Evolutionary conservation across 495 filamentous ascomycete genomes (phyloP), one percentile per base, ranked within the genome.

Genomic region (Mycothermus thermophilus): DNA sequence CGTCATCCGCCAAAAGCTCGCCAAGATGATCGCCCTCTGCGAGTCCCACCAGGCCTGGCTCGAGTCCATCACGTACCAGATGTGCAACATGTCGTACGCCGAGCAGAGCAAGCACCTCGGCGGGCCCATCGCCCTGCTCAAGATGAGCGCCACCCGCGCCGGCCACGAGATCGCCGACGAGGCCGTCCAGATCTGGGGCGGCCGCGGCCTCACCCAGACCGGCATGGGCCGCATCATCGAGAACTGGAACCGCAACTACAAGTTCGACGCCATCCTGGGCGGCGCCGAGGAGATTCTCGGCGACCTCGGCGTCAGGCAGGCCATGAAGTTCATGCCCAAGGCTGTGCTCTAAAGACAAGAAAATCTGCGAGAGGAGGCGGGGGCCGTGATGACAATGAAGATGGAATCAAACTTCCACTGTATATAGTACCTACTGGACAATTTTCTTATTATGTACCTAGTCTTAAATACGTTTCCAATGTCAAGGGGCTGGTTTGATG

Each of bases 11-110:
- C 79, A 80, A 45, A 90, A 93, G 63, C 73, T 90, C 37, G 84
- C 83, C 18, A 82, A 80, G 52, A 87, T 93, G 82, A 90, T 93
- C 40, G 74, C 79, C 11, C 72, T 81, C 26, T 71, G 72, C 41
- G 84, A 93, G 48, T 64, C 81, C 12, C 77, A 81, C 59, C 84
- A 93, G 53, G 69, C 83, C 19, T 93, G 83, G 83, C 71, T 90
- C 14, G 83, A 93, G 54, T 72, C 69, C 17, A 75, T 90, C 45
- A 79, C 57, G 31, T 51, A 83, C 64, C 83, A 93, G 50, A 93
- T 93, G 84, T 78, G 72, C 60, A 62, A 83, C 52, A 83, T 93
- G 80, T 67, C 64, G 39, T 90, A 93, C 55, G 61, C 70, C 25
- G 62, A 93, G 54, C 83, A 90, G 46, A 60, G 79, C n/a, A 69